phyloP scores from a whole-genome alignment of 2,329 filamentous ascomycete species.

The Ustulina deusta region DNA sequence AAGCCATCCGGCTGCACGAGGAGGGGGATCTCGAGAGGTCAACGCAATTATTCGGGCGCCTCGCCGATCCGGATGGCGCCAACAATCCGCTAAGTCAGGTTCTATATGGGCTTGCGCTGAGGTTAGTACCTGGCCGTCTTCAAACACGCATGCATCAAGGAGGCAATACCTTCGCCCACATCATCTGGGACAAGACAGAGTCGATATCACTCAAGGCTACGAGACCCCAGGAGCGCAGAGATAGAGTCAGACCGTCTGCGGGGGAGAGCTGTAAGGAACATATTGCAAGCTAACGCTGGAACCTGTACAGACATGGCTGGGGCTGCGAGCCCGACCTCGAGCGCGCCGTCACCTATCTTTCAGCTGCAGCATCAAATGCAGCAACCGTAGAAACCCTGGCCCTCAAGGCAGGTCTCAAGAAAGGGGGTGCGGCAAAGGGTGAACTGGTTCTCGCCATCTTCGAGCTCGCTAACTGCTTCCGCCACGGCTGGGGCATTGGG shows the following conservation, averaged over 20 bases:
- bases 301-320: constrained; percentile 82
- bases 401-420: constrained; percentile 87
- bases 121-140: constrained; percentile 64
- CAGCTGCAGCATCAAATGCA: constrained; percentile 88
- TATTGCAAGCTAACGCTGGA: constrained; percentile 42
- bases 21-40: constrained; percentile 80
- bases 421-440: constrained; percentile 93
- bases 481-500: constrained; percentile 91
- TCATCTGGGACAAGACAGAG: neutral
- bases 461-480: constrained; percentile 92
- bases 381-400: constrained; percentile 88
- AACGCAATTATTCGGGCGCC: constrained; percentile 83
- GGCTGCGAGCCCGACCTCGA: constrained; percentile 80
- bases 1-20: constrained; percentile 95
- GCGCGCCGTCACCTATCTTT: constrained; percentile 84
- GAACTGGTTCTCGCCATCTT: constrained; percentile 97
- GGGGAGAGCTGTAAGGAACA: constrained; percentile 12
- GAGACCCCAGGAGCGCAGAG: neutral
- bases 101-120: constrained; percentile 89
- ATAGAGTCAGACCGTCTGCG: neutral
- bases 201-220: neutral
- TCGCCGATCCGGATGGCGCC: constrained; percentile 85
- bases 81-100: constrained; percentile 97
- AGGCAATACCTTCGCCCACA: neutral
- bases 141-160: constrained; percentile 19